These are phyloP conservation scores for Thozetella sp. DNA, from an alignment of 495 filamentous ascomycete species.

Conservation along the genomic window DNA sequence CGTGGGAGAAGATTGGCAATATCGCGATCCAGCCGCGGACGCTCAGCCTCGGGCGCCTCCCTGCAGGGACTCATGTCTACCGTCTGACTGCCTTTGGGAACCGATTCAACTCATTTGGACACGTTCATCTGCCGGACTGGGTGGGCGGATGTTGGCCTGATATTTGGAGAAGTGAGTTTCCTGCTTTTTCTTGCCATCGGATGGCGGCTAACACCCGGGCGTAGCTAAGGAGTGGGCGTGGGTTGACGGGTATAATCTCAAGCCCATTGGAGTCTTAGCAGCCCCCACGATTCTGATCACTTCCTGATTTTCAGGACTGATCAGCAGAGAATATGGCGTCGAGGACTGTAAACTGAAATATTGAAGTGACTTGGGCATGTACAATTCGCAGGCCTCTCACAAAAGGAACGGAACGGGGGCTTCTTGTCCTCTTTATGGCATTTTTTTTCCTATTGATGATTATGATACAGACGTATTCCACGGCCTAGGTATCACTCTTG, in stretches of 20 bases:
- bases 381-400: no score
- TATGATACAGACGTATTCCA: background rate
- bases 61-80: constrained; percentile 5
- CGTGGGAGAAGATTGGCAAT: constrained; percentile 8
- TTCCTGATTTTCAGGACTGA: background rate
- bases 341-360: no score
- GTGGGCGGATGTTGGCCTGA: constrained; percentile 12
- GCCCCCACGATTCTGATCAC: background rate
- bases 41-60: constrained; percentile 8
- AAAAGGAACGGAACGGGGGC: no score
- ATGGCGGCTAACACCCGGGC: background rate
- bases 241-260: background rate
- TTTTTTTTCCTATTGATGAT: background rate
- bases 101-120: constrained; percentile 22
- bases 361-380: no score
- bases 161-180: constrained; percentile 13
- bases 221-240: background rate
- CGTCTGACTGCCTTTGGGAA: constrained; percentile 21
- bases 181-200: background rate
- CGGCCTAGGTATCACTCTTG: background rate
- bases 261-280: background rate
- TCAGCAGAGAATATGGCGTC: background rate
- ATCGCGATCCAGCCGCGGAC: constrained; percentile 19
- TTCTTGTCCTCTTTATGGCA: background rate
- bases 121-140: constrained; percentile 12